Evolutionary conservation across 768 basidiomycete species (phyloP).

Genomic region (Lactarius hatsudake): DNA sequence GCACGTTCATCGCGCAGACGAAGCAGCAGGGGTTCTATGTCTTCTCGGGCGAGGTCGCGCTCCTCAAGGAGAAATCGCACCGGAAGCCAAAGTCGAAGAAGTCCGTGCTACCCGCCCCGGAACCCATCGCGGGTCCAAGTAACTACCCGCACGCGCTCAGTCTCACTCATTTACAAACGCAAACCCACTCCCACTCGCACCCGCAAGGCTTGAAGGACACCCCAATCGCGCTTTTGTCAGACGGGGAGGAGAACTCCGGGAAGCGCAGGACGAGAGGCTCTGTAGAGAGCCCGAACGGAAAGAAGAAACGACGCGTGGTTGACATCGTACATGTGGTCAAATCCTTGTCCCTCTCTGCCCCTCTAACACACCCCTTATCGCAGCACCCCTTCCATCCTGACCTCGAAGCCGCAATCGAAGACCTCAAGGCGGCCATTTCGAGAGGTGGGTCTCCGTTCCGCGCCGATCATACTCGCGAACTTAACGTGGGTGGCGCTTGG

Average conservation of each 20-base stretch:
- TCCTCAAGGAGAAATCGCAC: slow-evolving; percentile 67
- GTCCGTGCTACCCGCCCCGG: slow-evolving; percentile 21
- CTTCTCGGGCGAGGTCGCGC: slow-evolving; percentile 79
- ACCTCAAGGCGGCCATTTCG: slow-evolving; percentile 57
- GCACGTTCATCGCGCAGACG: slow-evolving; percentile 87
- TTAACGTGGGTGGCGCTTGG: background rate
- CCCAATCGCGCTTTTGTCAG: slow-evolving; percentile 47
- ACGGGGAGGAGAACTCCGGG: slow-evolving; percentile 35
- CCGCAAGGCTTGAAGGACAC: slow-evolving; percentile 48
- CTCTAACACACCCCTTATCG: background rate
- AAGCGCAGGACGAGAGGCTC: slow-evolving; percentile 20
- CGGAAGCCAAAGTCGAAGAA: slow-evolving; percentile 28
- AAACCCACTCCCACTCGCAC: background rate
- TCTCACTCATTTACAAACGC: slow-evolving; percentile 16
- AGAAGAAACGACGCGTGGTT: slow-evolving; percentile 70
- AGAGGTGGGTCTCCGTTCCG: slow-evolving; percentile 42
- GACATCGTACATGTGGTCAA: slow-evolving; percentile 49
- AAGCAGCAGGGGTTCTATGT: slow-evolving; percentile 94
- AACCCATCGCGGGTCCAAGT: slow-evolving; percentile 24
- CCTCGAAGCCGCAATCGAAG: slow-evolving; percentile 58
- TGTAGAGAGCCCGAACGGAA: slow-evolving; percentile 35
- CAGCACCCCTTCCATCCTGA: slow-evolving; percentile 71
- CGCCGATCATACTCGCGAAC: background rate
- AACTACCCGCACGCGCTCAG: slow-evolving; percentile 21
- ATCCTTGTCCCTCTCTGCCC: background rate